Evolutionary conservation across 306 rosid genomes (phyloP).

Genomic region (Casuarina equisetifolia): DNA sequence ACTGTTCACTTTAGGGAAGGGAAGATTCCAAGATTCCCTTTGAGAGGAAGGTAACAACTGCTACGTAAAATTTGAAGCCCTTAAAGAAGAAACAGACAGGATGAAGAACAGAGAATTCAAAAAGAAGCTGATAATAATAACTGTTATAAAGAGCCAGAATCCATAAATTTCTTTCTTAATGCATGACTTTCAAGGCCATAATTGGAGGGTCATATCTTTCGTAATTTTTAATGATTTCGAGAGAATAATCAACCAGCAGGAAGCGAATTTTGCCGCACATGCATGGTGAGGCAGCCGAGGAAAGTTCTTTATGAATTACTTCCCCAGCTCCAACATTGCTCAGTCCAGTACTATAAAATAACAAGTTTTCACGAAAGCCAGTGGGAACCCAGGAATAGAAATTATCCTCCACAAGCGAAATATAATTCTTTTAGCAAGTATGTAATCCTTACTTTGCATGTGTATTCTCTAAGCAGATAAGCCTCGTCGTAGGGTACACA

Average conservation of each 20-base stretch:
- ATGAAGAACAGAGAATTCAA: not conserved
- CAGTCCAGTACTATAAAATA: not conserved
- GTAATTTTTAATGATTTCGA: not conserved
- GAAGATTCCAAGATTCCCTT: conserved; percentile 2
- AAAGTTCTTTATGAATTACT: not conserved
- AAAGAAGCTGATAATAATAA: not conserved
- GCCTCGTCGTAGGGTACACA: conserved; percentile 74
- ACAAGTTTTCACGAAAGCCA: not conserved
- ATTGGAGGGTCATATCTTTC: not conserved
- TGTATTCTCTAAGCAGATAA: conserved; percentile 89
- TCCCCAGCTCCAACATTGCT: not conserved
- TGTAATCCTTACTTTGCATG: conserved; percentile 74
- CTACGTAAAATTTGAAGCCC: not conserved
- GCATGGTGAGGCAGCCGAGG: not conserved
- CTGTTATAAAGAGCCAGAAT: not conserved
- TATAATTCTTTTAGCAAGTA: not conserved
- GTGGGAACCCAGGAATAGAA: conserved; percentile 11
- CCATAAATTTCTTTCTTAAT: not conserved
- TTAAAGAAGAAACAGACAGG: not conserved
- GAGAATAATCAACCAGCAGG: not conserved
- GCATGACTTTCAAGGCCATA: not conserved
- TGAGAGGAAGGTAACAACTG: not conserved
- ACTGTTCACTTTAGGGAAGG: not conserved
- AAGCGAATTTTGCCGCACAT: conserved; percentile 4
- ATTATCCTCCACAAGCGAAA: conserved; percentile 2